Evolutionary conservation across 2,329 filamentous ascomycete species (phyloP), one percentile per base, ranked within the genome.

Genomic region (Hymenoscyphus salicellus): DNA sequence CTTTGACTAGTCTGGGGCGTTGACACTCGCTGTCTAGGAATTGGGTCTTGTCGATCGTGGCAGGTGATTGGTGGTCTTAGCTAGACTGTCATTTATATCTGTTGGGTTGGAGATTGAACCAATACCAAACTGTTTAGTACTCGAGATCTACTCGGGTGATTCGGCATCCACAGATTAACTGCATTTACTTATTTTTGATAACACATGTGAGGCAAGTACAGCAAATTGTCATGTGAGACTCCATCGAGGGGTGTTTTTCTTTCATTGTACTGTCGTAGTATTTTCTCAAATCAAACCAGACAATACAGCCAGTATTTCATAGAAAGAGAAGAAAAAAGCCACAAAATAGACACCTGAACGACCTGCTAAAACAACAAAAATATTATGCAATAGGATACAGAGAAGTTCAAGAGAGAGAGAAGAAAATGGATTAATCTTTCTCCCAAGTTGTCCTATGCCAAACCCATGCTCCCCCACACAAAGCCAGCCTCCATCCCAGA

Each of bases 351-450:
- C 66, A 68, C 66, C 62, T 64, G n/a, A 61, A 66, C 66, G 43
- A 65, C 64, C 62, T 68, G 60, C 66, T 65, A 65, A 52, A 52
- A 52, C 46, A 68, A 59, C 59, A 55, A 64, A 62, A 62, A 62
- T n/a, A n/a, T n/a, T 68, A 68, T 66, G 64, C 65, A 66, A 63
- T 63, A 61, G 57, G 55, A 59, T 64, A 64, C 61, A 65, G 57
- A 49, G 52, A 33, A 60, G 49, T 32, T 56, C 8, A 17, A 55
- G 28, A 49, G 20, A 28, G n/a, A 60, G 11, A 49, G 28, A 52
- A 52, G n/a, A 46, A 26, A 23, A 52, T 52, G 41, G 26, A 46
- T 49, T 59, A 17, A 43, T 20, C 36, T 41, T 38, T 20, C 43
- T 26, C 57, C 38, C 23, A n/a, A 30, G 20, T 55, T 16, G 23